Evolutionary conservation across 2,329 filamentous ascomycete species (phyloP).

Genomic region (Cadophora luteo-olivacea): DNA sequence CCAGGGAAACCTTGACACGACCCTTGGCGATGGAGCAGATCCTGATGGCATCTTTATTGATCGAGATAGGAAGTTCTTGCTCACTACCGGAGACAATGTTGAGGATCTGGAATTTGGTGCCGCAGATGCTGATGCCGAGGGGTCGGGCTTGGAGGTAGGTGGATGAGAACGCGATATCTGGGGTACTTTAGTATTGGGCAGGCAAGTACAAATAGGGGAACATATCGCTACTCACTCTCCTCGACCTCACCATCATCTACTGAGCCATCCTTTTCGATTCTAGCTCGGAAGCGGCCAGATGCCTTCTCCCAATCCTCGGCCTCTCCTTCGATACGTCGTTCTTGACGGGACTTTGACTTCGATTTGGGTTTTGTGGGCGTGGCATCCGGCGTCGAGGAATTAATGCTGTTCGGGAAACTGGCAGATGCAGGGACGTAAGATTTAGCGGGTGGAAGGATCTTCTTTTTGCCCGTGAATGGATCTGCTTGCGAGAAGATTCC

Average conservation of each 20-base stretch:
- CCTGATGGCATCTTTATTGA: constrained; percentile 3
- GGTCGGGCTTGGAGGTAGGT: constrained; percentile 27
- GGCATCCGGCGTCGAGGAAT: not conserved
- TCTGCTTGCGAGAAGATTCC: not conserved
- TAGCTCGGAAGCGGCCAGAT: constrained; percentile 30
- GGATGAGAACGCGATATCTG: constrained; percentile 39
- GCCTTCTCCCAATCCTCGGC: constrained; percentile 34
- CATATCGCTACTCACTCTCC: constrained; percentile 35
- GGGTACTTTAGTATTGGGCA: not conserved
- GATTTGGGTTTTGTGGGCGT: not conserved
- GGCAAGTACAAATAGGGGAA: not conserved
- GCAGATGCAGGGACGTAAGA: too few species aligned
- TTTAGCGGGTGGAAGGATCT: not conserved
- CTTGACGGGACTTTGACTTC: not conserved
- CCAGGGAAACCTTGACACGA: constrained; percentile 31
- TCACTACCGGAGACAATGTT: constrained; percentile 19
- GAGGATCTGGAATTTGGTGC: constrained; percentile 29
- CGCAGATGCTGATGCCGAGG: constrained; percentile 26
- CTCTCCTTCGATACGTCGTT: not conserved
- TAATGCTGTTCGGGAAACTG: not conserved
- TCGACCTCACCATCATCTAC: constrained; percentile 29
- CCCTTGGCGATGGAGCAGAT: constrained; percentile 34
- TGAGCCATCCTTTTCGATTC: not conserved
- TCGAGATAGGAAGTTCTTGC: not conserved
- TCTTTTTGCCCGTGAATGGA: not conserved